Conservation (phyloP, 345 rosid genomes). For the Limnanthes douglasii region DNA sequence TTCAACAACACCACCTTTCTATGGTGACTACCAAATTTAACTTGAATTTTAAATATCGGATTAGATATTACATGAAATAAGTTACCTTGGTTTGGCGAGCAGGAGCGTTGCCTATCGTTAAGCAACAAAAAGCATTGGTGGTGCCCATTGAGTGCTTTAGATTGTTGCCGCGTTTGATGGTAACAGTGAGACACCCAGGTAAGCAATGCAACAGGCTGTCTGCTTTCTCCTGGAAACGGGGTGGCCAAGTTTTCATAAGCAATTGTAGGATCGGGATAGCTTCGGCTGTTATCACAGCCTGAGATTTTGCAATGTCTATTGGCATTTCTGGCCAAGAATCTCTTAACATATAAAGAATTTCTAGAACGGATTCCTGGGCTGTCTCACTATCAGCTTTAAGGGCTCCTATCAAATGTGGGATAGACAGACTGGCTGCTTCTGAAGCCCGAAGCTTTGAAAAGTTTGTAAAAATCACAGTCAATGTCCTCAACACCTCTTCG, state of each 20-base stretch:
- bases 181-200: conserved; percentile 77
- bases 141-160: conserved; percentile 60
- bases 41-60: too few relatives aligned
- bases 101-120: conserved; percentile 63
- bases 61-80: neutral
- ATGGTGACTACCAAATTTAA: too few relatives aligned
- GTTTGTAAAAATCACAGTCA: conserved; percentile 61
- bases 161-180: conserved; percentile 65
- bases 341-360: conserved; percentile 55
- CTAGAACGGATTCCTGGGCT: conserved; percentile 61
- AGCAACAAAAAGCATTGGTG: conserved; percentile 72
- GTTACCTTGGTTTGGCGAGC: conserved; percentile 71
- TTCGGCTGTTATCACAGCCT: conserved; percentile 64
- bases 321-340: conserved; percentile 80
- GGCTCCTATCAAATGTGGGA: conserved; percentile 66
- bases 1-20: neutral
- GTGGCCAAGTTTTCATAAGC: conserved; percentile 58
- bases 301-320: conserved; percentile 52
- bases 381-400: conserved; percentile 60
- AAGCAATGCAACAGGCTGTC: conserved; percentile 65
- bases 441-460: conserved; percentile 73
- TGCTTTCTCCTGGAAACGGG: conserved; percentile 72
- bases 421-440: conserved; percentile 69
- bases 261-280: conserved; percentile 63
- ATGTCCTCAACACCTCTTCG: conserved; percentile 59